These are phyloP conservation scores for Plasmodium relictum DNA, from an alignment of 169 alveolate species.

Conservation along the genomic window DNA sequence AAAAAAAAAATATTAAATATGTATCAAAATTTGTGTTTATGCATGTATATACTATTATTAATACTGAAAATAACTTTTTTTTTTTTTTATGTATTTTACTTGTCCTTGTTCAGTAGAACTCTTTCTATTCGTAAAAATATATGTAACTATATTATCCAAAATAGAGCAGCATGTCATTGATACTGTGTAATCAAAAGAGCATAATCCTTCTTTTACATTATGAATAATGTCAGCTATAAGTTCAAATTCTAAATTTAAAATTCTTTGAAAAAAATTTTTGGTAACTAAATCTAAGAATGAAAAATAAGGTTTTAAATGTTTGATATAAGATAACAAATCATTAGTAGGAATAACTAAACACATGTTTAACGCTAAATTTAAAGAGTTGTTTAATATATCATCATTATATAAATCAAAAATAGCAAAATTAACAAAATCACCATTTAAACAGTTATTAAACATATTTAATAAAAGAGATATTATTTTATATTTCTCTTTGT, in stretches of 20 bases:
- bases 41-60: not conserved
- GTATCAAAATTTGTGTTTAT: not conserved
- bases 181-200: conserved; percentile 83
- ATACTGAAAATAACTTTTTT: not conserved
- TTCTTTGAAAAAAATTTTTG: conserved; percentile 87
- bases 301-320: conserved; percentile 90
- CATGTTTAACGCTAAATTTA: conserved; percentile 91
- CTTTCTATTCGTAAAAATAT: conserved; percentile 79
- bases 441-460: conserved; percentile 92
- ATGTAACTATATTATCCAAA: conserved; percentile 85
- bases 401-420: conserved; percentile 95
- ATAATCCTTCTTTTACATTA: conserved; percentile 85
- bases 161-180: conserved; percentile 83
- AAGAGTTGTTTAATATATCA: conserved; percentile 91
- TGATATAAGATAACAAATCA: conserved; percentile 88
- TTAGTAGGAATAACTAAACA: conserved; percentile 92
- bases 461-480: conserved; percentile 91
- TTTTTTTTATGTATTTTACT: conserved; percentile 8
- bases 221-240: conserved; percentile 81
- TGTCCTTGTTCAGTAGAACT: conserved; percentile 73
- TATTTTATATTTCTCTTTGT: conserved; percentile 93
- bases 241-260: conserved; percentile 78
- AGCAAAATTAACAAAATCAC: conserved; percentile 94
- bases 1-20: not conserved
- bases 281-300: conserved; percentile 92